Conservation (phyloP, 192 early-diverging fungal species). For the Glomus cerebriforme region DNA sequence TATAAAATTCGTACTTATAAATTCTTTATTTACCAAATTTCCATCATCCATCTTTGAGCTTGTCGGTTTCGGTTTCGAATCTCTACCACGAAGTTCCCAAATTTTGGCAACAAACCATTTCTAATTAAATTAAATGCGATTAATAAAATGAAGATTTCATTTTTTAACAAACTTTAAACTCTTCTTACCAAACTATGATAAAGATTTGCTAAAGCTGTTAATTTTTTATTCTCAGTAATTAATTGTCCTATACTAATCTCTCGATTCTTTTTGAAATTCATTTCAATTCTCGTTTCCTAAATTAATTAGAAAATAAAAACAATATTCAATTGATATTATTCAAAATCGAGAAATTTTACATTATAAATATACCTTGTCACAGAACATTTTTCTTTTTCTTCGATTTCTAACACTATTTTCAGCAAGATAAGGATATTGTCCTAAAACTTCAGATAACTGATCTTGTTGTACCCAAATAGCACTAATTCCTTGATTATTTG, state of each 20-base stretch:
- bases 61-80: neutral
- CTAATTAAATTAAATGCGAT: slow-evolving; percentile 36
- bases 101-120: slow-evolving; percentile 68
- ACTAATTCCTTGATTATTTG: slow-evolving; percentile 41
- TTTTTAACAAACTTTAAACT: slow-evolving; percentile 37
- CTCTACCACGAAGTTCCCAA: slow-evolving; percentile 47
- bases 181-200: slow-evolving; percentile 79
- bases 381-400: slow-evolving; percentile 1
- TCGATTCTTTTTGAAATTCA: slow-evolving; percentile 78
- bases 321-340: neutral
- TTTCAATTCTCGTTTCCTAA: slow-evolving; percentile 76
- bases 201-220: slow-evolving; percentile 72
- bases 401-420: slow-evolving; percentile 36
- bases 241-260: slow-evolving; percentile 78
- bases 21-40: slow-evolving; percentile 24
- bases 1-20: too few species aligned
- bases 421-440: slow-evolving; percentile 46
- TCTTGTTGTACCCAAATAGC: slow-evolving; percentile 53
- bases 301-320: neutral
- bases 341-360: neutral
- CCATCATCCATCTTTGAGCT: slow-evolving; percentile 29
- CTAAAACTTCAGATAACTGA: slow-evolving; percentile 40
- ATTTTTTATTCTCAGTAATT: slow-evolving; percentile 79
- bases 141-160: slow-evolving; percentile 39
- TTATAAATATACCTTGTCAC: slow-evolving; percentile 13